Percentiles rank a stretch among this genome's conserved stretches.
Conservation (phyloP, 2,329 filamentous ascomycete species). For the Pyrenophora seminiperda region DNA sequence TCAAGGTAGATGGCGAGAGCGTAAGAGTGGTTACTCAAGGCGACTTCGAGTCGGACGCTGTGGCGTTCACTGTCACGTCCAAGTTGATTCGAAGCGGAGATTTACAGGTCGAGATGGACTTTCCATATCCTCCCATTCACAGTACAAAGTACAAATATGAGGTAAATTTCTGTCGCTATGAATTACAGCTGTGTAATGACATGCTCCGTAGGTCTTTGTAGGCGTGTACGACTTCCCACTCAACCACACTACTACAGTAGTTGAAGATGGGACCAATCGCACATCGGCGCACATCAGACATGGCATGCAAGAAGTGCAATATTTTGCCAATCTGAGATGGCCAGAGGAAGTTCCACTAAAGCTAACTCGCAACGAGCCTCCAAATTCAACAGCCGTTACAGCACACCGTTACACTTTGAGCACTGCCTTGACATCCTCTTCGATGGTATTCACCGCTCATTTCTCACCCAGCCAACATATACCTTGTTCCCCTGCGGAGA, state of each 20-base stretch:
- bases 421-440: slow-evolving; percentile 7
- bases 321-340: slow-evolving; percentile 52
- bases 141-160: slow-evolving; percentile 34
- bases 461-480: slow-evolving; percentile 34
- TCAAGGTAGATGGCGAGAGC: slow-evolving; percentile 48
- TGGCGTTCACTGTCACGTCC: slow-evolving; percentile 54
- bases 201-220: slow-evolving; percentile 56
- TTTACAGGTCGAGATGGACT: slow-evolving; percentile 58
- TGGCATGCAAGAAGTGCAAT: slow-evolving; percentile 50
- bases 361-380: slow-evolving; percentile 43
- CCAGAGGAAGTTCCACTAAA: slow-evolving; percentile 41
- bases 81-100: slow-evolving; percentile 46
- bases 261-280: slow-evolving; percentile 24
- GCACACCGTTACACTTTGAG: slow-evolving; percentile 34
- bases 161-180: slow-evolving; percentile 6
- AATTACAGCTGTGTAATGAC: background rate
- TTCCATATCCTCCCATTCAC: slow-evolving; percentile 53
- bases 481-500: slow-evolving; percentile 24
- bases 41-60: slow-evolving; percentile 53
- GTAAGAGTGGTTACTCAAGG: slow-evolving; percentile 54
- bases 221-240: slow-evolving; percentile 56
- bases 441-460: slow-evolving; percentile 29
- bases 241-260: slow-evolving; percentile 51
- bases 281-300: slow-evolving; percentile 52
- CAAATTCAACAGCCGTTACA: slow-evolving; percentile 50